Conservation (phyloP, 352 stramenopile genomes). For the Globisporangium carolinianum region DNA sequence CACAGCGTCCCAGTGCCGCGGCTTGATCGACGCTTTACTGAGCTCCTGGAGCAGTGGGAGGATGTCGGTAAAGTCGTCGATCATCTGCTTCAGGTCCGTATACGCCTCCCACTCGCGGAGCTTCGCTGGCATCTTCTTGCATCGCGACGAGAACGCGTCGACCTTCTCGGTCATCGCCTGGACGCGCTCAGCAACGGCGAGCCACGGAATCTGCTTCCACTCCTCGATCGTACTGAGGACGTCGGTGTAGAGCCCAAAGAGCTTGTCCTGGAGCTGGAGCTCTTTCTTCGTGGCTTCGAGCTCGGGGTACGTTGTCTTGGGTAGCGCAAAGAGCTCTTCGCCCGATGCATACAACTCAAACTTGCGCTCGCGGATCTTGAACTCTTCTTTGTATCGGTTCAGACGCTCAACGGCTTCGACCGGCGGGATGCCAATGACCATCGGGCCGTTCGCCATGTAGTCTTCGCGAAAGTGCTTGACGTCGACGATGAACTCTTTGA, state of each 20-base stretch:
- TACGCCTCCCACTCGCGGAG: constrained; percentile 97
- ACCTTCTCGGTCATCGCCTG: constrained; percentile 96
- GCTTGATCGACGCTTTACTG: constrained; percentile 95
- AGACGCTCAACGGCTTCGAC: constrained; percentile 96
- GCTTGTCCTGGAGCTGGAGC: constrained; percentile 89
- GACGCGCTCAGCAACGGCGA: constrained; percentile 90
- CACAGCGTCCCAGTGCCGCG: constrained; percentile 96
- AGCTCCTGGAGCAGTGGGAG: constrained; percentile 95
- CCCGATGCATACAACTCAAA: constrained; percentile 95
- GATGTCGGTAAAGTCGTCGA: constrained; percentile 97
- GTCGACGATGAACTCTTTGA: constrained; percentile 95
- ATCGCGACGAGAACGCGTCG: constrained; percentile 92
- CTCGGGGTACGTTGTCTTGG: constrained; percentile 94
- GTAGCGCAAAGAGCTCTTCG: constrained; percentile 96
- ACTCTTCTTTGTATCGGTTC: constrained; percentile 97
- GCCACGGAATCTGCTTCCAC: constrained; percentile 96
- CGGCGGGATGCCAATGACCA: constrained; percentile 95
- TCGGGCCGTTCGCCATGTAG: constrained; percentile 95
- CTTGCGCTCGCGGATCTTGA: constrained; percentile 96
- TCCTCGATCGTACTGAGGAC: constrained; percentile 96
- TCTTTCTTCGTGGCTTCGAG: constrained; percentile 97
- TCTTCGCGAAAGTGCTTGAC: constrained; percentile 95
- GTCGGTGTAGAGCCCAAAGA: constrained; percentile 97
- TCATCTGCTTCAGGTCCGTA: constrained; percentile 94
- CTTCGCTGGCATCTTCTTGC: constrained; percentile 96